Conservation (phyloP, 371 early-diverging fungal species). For the Mucor saturninus region DNA sequence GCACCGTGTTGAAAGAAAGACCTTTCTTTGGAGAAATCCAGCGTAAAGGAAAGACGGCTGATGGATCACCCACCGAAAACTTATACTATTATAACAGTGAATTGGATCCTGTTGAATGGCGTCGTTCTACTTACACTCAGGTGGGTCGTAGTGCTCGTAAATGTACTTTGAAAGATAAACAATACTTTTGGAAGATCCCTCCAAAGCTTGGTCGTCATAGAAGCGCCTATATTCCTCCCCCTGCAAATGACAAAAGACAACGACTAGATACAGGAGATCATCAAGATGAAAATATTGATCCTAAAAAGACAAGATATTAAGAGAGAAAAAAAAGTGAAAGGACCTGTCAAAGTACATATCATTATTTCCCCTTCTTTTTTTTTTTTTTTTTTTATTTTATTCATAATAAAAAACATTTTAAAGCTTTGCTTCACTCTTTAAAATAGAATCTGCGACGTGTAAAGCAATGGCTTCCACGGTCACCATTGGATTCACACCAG, state of each 20-base stretch:
- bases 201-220: constrained; percentile 63
- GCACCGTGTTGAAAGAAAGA: constrained; percentile 37
- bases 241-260: constrained; percentile 29
- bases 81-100: constrained; percentile 68
- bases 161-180: constrained; percentile 69
- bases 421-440: constrained; percentile 22
- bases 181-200: constrained; percentile 72
- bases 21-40: constrained; percentile 64
- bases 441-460: constrained; percentile 37
- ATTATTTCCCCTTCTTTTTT: constrained; percentile 2
- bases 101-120: constrained; percentile 62
- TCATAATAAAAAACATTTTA: constrained; percentile 10
- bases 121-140: constrained; percentile 55
- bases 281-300: constrained; percentile 19
- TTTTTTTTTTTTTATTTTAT: constrained; percentile 8
- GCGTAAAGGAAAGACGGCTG: constrained; percentile 68
- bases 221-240: constrained; percentile 53
- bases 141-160: constrained; percentile 67
- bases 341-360: constrained; percentile 9
- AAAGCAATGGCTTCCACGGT: constrained; percentile 54
- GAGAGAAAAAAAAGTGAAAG: neutral
- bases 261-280: neutral
- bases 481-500: constrained; percentile 83
- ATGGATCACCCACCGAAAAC: constrained; percentile 65
- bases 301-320: constrained; percentile 23